Conservation (phyloP, 495 filamentous ascomycete species). For the Penicillium lividum region DNA sequence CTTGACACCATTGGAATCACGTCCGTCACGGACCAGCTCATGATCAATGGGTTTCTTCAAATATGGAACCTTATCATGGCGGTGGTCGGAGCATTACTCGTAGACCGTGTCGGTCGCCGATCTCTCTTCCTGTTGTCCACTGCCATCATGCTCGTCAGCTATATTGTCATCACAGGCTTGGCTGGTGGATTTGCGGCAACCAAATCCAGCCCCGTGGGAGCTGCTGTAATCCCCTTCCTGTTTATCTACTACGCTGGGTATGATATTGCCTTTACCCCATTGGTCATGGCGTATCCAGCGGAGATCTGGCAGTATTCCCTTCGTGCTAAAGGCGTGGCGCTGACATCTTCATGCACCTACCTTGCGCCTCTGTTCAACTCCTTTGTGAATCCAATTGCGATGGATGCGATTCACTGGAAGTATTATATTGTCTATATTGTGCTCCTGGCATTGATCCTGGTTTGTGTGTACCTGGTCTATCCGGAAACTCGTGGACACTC, state of each 20-base stretch:
- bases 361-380: constrained; percentile 54
- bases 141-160: constrained; percentile 50
- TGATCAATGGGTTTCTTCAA: constrained; percentile 28
- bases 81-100: constrained; percentile 50
- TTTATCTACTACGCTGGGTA: constrained; percentile 61
- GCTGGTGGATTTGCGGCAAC: constrained; percentile 52
- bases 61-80: constrained; percentile 52
- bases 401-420: constrained; percentile 57
- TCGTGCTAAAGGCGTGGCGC: constrained; percentile 65
- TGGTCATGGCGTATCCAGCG: constrained; percentile 62
- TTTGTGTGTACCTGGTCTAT: constrained; percentile 62
- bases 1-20: constrained; percentile 57
- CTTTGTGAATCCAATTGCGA: constrained; percentile 60
- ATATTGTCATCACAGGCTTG: constrained; percentile 56
- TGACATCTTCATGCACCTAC: constrained; percentile 58
- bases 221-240: constrained; percentile 59
- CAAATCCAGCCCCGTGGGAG: constrained; percentile 35
- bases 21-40: constrained; percentile 44
- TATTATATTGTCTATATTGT: constrained; percentile 62
- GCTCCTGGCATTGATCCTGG: constrained; percentile 51
- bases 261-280: constrained; percentile 59
- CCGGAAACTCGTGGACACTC: constrained; percentile 65
- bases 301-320: constrained; percentile 68
- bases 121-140: constrained; percentile 56
- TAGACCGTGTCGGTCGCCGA: constrained; percentile 59